Evolutionary conservation across 2,329 filamentous ascomycete species (phyloP), one percentile per base, ranked within the genome.

Genomic region (Colletotrichum sp.): DNA sequence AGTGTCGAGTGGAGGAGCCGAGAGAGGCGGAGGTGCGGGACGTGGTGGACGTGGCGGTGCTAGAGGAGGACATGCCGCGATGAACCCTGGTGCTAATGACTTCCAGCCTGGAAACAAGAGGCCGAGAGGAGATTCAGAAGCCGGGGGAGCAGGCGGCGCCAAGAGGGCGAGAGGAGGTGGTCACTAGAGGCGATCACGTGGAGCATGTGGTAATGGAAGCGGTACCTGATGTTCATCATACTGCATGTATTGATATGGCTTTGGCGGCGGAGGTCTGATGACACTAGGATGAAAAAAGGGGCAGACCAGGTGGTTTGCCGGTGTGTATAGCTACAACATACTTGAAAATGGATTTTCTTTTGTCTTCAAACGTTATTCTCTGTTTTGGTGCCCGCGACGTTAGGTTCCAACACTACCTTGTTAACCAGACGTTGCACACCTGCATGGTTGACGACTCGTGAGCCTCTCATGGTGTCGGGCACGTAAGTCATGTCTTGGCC

Each of bases 31-130:
- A 57, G 77, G 76, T 76, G 67, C 31, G 3, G 78, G 72, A 76
- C 80, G 76, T 76, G 82, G 84, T 27, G 81, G 84, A 63, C 82
- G 83, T 61, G 84, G 88, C 58, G 87, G 88, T 31, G 43, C 43
- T 51, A 77, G 84, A 54, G 84, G 84, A 29, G 83, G 85, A 36
- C 84, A 87, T 47, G 79, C 79, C 8, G 83, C 43, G 15, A 77
- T 91, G 77, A 91, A 89, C 76, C 86, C 87, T 1, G 82, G 82
- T 15, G 90, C 87, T 12, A 83, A 86, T 63, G 91, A 92, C 70
- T 88, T 90, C 76, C 89, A 90, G 55, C 87, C 88, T 11, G 89
- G 90, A 6, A 89, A 86, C 76, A 91, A 92, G 82, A 85, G 90
- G 33, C 86, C 88, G 16, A 84, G 90, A 67, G 89, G 90, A 63